Conservation (phyloP, 202 grass and related monocot species). For the Cymbopogon flexuosus region DNA sequence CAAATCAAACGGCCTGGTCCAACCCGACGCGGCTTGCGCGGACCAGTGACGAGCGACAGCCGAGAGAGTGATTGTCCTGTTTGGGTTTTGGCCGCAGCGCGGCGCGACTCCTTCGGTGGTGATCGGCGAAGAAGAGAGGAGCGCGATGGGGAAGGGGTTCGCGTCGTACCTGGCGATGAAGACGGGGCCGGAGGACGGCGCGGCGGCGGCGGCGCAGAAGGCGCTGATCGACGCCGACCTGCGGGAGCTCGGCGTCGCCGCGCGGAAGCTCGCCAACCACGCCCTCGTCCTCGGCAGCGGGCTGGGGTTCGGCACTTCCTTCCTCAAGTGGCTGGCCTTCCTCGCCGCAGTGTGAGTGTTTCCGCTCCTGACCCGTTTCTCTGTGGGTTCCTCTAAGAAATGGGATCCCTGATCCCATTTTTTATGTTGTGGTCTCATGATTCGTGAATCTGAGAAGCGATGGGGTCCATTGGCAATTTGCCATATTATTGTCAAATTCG, state of each 20-base stretch:
- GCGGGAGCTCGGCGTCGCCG: constrained; percentile 55
- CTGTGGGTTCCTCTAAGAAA: neutral
- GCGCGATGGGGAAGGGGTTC: constrained; percentile 5
- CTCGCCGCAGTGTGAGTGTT: constrained; percentile 62
- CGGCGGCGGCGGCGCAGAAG: constrained; percentile 14
- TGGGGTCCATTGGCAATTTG: neutral
- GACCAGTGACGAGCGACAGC: neutral
- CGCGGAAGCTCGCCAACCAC: constrained; percentile 66
- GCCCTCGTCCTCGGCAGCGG: constrained; percentile 48
- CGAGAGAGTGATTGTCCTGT: neutral
- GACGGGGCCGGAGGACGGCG: constrained; percentile 32
- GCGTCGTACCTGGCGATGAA: constrained; percentile 52
- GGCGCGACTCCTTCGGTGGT: neutral
- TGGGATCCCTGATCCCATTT: neutral
- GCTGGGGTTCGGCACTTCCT: constrained; percentile 49
- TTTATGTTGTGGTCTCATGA: neutral
- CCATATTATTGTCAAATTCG: neutral
- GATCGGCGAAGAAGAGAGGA: neutral
- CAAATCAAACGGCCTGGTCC: neutral
- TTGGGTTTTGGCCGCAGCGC: neutral
- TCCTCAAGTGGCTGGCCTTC: constrained; percentile 75
- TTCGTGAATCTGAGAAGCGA: neutral
- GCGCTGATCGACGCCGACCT: constrained; percentile 72
- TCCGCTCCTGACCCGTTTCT: neutral
- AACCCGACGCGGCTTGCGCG: neutral